Evolutionary conservation across 257 asterid species (phyloP), one percentile per base, ranked within the genome.

Genomic region (Gynochthodes officinalis): DNA sequence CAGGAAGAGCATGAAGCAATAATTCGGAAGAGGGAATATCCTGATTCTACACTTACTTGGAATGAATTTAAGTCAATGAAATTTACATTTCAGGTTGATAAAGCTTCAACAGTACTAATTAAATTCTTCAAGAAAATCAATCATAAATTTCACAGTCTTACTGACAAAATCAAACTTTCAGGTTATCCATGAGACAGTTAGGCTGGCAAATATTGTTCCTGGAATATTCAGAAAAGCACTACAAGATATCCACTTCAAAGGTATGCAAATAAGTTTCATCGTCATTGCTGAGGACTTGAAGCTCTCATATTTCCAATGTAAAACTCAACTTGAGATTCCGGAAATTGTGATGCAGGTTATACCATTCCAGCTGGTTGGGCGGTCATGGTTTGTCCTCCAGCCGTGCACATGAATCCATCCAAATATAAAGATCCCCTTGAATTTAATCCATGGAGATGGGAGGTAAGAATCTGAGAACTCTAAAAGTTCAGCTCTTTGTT

Each of bases 331-430:
- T 76, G 52, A 61, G 21, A 62, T 23, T 39, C 63, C 55, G 57
- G 40, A 67, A 44, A 70, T 70, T 54, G 48, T 76, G 79, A 70
- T 85, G 86, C 93, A 93, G 98, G 83, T 63, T 81, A 90, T 72
- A 93, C 93, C 44, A 93, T 90, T 83, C 98, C 98, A 55, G 89
- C 92, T 80, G 95, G 96, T 70, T 93, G 98, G 97, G 93, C 95
- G 5, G 83, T 93, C 61, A 89, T 93, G 97, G 93, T 88, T 59
- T 93, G 97, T 76, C 98, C 97, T 79, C 96, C 98, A 25, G 98
- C 98, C 4, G 98, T 90, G 55, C 98, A 93, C 78, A 75, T 89
- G 39, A 86, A 93, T 76, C 91, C 98, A 30, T 71, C 77, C 76
- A 89, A 70, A 85, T 90, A 93, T 77, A 80, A 52, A 64, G 75